phyloP scores from a whole-genome alignment of 2,329 filamentous ascomycete genomes.

The Diaporthe vaccinii region DNA sequence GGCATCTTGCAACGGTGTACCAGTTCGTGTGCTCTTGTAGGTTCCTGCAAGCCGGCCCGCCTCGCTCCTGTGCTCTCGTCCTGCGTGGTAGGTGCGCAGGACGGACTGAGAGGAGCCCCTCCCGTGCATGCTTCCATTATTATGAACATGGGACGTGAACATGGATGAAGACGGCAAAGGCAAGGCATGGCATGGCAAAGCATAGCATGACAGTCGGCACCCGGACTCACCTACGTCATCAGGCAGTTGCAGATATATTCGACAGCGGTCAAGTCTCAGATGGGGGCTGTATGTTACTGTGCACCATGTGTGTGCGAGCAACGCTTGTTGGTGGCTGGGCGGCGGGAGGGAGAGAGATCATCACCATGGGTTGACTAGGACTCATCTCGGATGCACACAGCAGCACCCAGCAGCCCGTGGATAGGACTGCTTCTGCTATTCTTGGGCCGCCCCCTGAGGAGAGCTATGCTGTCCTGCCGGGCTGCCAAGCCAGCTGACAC shows the following conservation, averaged over 20 bases:
- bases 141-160: background rate
- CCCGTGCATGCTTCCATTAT: background rate
- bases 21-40: background rate
- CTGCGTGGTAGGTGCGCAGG: background rate
- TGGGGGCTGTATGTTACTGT: background rate
- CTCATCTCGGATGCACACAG: slow-evolving; percentile 1
- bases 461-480: background rate
- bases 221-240: slow-evolving; percentile 10
- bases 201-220: background rate
- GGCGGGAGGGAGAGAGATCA: background rate
- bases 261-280: slow-evolving; percentile 6
- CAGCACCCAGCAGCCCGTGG: background rate
- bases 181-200: background rate
- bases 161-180: background rate
- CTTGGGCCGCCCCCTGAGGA: background rate
- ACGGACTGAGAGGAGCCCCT: background rate
- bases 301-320: slow-evolving; percentile 1
- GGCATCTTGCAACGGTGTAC: background rate
- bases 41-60: background rate
- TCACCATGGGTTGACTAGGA: background rate
- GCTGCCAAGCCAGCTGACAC: slow-evolving; percentile 25
- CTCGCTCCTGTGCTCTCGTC: background rate
- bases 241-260: background rate
- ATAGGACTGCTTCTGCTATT: slow-evolving; percentile 16
- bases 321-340: slow-evolving; percentile 18